Conservation (phyloP, 805 yeast species). For the Kazachstania taianensis region DNA sequence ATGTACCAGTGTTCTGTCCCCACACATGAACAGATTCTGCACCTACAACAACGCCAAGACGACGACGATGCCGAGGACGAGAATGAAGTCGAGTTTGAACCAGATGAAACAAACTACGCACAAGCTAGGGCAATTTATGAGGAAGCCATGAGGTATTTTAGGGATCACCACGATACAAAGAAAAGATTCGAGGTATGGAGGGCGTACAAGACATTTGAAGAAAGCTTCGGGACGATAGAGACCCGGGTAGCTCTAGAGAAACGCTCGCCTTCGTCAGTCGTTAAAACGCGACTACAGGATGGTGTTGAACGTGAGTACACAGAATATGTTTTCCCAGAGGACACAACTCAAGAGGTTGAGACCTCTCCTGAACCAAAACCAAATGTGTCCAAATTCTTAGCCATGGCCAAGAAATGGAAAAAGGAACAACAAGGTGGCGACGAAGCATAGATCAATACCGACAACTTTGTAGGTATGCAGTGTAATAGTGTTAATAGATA, state of each 20-base stretch:
- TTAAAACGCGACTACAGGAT: constrained; percentile 21
- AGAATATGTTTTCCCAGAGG: constrained; percentile 51
- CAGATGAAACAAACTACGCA: constrained; percentile 40
- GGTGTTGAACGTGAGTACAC: constrained; percentile 44
- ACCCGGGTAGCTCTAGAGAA: constrained; percentile 30
- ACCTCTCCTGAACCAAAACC: no score
- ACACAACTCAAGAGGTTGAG: not conserved
- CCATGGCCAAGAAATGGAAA: constrained; percentile 43
- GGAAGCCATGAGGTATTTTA: constrained; percentile 40
- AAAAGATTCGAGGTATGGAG: constrained; percentile 46
- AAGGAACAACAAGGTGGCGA: no score
- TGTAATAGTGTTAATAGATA: not conserved
- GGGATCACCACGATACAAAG: constrained; percentile 28
- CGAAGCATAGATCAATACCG: not conserved
- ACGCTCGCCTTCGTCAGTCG: constrained; percentile 47
- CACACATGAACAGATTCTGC: constrained; percentile 30
- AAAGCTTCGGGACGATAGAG: constrained; percentile 43
- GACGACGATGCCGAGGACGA: constrained; percentile 31
- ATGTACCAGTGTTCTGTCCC: constrained; percentile 62
- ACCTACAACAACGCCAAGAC: constrained; percentile 11
- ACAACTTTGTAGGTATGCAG: not conserved
- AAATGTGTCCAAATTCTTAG: constrained; percentile 30
- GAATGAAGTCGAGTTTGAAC: constrained; percentile 39
- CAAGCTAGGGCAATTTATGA: constrained; percentile 49
- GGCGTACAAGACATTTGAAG: constrained; percentile 57